A percentile compares a stretch with the other conserved stretches of the same genome.
Conservation (phyloP, 805 yeast genomes). For the Pichia eremophila region DNA sequence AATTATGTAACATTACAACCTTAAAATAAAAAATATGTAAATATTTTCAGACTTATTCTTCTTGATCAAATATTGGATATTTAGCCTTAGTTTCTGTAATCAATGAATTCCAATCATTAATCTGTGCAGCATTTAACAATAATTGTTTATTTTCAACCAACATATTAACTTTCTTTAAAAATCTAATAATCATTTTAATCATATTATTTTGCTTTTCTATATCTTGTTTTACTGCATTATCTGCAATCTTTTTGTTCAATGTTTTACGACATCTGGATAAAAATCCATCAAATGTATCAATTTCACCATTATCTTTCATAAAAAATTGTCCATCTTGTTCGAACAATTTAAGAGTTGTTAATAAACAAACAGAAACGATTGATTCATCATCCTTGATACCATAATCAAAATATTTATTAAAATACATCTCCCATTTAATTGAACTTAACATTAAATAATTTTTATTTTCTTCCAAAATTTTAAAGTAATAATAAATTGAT, state of each 20-base stretch:
- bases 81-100: slow-evolving; percentile 11
- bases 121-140: slow-evolving; percentile 14
- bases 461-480: slow-evolving; percentile 23
- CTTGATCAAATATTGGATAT: slow-evolving; percentile 17
- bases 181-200: slow-evolving; percentile 24
- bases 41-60: slow-evolving; percentile 6
- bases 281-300: slow-evolving; percentile 17
- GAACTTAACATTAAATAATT: slow-evolving; percentile 12
- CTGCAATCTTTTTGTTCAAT: slow-evolving; percentile 40
- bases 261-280: slow-evolving; percentile 32
- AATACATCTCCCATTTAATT: slow-evolving; percentile 20
- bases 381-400: slow-evolving; percentile 57
- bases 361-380: slow-evolving; percentile 45
- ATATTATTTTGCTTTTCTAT: slow-evolving; percentile 46
- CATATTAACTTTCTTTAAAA: slow-evolving; percentile 18
- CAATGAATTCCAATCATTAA: slow-evolving; percentile 17
- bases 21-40: too few relatives aligned
- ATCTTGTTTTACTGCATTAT: slow-evolving; percentile 61
- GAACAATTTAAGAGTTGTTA: slow-evolving; percentile 32
- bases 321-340: slow-evolving; percentile 22
- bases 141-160: slow-evolving; percentile 14
- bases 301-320: slow-evolving; percentile 7
- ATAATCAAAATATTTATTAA: slow-evolving; percentile 33
- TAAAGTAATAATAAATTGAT: slow-evolving; percentile 45
- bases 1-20: too few relatives aligned